phyloP scores from a whole-genome alignment of 129 eudicot species.

The Solidago caesia region DNA sequence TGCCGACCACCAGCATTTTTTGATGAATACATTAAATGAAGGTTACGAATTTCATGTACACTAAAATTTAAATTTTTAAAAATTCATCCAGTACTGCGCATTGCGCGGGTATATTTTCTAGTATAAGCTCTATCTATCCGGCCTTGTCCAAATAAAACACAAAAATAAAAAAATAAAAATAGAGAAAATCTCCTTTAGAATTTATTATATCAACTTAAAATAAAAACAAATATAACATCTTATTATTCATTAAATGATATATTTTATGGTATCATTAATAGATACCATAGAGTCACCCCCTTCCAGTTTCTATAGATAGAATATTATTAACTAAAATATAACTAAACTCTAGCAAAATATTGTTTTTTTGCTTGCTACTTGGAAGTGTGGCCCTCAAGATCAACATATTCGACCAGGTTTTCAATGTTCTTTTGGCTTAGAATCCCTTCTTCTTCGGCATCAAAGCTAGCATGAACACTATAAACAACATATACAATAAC shows the following conservation, averaged over 20 bases:
- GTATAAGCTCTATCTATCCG: too few species aligned
- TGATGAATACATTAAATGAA: too few species aligned
- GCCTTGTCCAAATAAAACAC: too few species aligned
- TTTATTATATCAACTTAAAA: too few species aligned
- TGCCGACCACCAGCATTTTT: too few species aligned
- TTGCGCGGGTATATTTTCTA: too few species aligned
- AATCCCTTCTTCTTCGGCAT: slow-evolving; percentile 71
- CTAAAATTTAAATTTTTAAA: too few species aligned
- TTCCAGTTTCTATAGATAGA: background rate
- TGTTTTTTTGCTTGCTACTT: slow-evolving; percentile 37
- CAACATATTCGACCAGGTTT: slow-evolving; percentile 34
- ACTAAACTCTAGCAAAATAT: slow-evolving; percentile 6
- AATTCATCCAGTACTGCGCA: too few species aligned
- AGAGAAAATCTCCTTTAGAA: too few species aligned
- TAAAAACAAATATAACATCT: too few species aligned
- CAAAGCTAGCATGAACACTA: slow-evolving; percentile 97
- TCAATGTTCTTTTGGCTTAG: slow-evolving; percentile 45
- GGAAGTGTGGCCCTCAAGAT: slow-evolving; percentile 21
- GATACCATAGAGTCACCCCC: slow-evolving; percentile 10
- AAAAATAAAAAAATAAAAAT: too few species aligned
- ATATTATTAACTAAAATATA: slow-evolving; percentile 1
- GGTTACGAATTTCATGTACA: too few species aligned
- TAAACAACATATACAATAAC: slow-evolving; percentile 70
- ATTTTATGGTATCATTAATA: slow-evolving; percentile 12
- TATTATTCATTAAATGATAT: background rate